Evolutionary conservation across 2,329 filamentous ascomycete genomes (phyloP).

Genomic region (Fusarium xyrophilum): DNA sequence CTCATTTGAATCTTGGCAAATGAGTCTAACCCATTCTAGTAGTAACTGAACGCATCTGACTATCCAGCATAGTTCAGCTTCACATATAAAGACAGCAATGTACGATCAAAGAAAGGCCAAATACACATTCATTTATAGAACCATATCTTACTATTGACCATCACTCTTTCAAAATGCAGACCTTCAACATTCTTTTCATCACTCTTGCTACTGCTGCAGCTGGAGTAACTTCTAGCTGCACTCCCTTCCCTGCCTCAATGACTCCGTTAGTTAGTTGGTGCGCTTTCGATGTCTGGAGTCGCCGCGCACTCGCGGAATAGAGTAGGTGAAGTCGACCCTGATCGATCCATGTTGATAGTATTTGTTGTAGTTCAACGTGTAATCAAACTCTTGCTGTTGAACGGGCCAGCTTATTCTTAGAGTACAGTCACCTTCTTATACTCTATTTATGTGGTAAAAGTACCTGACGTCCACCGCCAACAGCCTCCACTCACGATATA

Average conservation of each 20-base stretch:
- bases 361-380: background rate
- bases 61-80: background rate
- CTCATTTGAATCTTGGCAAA: background rate
- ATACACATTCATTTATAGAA: too few species aligned
- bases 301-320: background rate
- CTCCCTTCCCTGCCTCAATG: constrained; percentile 40
- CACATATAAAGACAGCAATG: background rate
- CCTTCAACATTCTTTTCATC: background rate
- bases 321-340: background rate
- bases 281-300: background rate
- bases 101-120: too few species aligned
- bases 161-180: background rate
- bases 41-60: constrained; percentile 1
- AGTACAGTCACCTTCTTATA: background rate
- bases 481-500: background rate
- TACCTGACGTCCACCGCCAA: background rate
- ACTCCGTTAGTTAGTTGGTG: constrained; percentile 34
- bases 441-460: background rate
- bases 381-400: background rate
- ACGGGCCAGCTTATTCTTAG: background rate
- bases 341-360: background rate
- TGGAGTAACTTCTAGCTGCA: constrained; percentile 4
- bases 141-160: rapidly evolving
- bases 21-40: background rate
- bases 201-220: background rate